Conservation (phyloP, 352 stramenopile species). For the Globisporangium recalcitrans region DNA sequence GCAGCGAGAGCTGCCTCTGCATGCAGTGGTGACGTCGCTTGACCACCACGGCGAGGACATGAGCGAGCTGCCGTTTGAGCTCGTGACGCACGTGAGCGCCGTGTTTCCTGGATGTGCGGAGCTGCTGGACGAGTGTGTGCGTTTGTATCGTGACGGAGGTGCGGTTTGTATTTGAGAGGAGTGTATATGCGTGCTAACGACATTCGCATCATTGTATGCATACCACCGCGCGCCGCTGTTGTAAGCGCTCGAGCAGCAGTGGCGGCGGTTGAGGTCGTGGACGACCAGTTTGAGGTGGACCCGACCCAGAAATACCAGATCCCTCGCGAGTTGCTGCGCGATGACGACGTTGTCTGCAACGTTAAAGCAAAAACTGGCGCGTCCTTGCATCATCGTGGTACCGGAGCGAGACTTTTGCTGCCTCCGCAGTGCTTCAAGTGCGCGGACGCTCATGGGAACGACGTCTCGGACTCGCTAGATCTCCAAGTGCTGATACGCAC, state of each 20-base stretch:
- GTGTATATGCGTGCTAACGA: not conserved
- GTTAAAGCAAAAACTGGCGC: constrained; percentile 37
- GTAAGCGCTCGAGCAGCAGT: constrained; percentile 44
- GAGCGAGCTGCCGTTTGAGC: constrained; percentile 25
- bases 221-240: constrained; percentile 26
- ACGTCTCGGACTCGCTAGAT: constrained; percentile 46
- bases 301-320: constrained; percentile 39
- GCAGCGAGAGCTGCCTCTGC: constrained; percentile 44
- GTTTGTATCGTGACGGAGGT: not conserved
- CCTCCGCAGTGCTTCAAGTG: constrained; percentile 49
- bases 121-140: constrained; percentile 28
- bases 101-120: constrained; percentile 19
- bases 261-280: constrained; percentile 41
- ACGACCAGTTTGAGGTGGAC: constrained; percentile 36
- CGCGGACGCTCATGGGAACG: constrained; percentile 27
- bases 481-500: constrained; percentile 42
- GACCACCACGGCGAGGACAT: constrained; percentile 10
- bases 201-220: not conserved
- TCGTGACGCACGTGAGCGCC: constrained; percentile 26
- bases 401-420: constrained; percentile 36
- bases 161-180: not conserved
- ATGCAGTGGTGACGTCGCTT: constrained; percentile 26
- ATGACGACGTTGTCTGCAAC: constrained; percentile 23
- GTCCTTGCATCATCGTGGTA: constrained; percentile 22
- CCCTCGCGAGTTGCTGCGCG: constrained; percentile 15